Percentiles rank a stretch among this genome's conserved stretches.
These are phyloP conservation scores for Mesembryanthemum crystallinum DNA, from an alignment of 148 eudicot species.

Conservation along the genomic window DNA sequence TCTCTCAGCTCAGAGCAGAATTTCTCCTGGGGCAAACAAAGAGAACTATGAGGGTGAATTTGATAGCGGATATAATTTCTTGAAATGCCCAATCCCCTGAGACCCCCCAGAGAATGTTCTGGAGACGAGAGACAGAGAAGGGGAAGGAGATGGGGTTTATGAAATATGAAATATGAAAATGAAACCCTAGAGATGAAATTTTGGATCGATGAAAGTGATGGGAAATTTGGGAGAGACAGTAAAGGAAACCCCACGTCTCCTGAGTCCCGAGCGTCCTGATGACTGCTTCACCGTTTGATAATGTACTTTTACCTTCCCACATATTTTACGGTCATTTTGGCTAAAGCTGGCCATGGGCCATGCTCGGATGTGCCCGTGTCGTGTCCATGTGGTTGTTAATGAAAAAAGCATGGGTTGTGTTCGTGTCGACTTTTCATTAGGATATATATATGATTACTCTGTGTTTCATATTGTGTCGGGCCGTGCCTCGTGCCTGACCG, in stretches of 20 bases:
- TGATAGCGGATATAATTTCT: neutral
- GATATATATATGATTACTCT: too few species aligned
- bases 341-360: too few species aligned
- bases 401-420: too few species aligned
- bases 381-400: too few species aligned
- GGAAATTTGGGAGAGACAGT: neutral
- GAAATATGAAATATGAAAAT: neutral
- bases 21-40: neutral
- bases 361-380: too few species aligned
- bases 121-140: slow-evolving; percentile 10
- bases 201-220: neutral
- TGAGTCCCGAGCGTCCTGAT: neutral
- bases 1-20: slow-evolving; percentile 1
- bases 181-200: slow-evolving; percentile 24
- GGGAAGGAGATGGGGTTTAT: slow-evolving; percentile 24
- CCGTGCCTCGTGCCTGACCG: too few species aligned
- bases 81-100: slow-evolving; percentile 7
- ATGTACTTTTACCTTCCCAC: neutral
- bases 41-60: neutral
- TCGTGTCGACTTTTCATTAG: too few species aligned
- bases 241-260: neutral
- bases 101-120: slow-evolving; percentile 15
- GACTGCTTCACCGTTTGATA: too few species aligned
- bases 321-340: too few species aligned
- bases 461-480: too few species aligned